These are phyloP conservation scores for Pilatotrama ljubarskyi DNA, from an alignment of 768 basidiomycete genomes.

Conservation along the genomic window DNA sequence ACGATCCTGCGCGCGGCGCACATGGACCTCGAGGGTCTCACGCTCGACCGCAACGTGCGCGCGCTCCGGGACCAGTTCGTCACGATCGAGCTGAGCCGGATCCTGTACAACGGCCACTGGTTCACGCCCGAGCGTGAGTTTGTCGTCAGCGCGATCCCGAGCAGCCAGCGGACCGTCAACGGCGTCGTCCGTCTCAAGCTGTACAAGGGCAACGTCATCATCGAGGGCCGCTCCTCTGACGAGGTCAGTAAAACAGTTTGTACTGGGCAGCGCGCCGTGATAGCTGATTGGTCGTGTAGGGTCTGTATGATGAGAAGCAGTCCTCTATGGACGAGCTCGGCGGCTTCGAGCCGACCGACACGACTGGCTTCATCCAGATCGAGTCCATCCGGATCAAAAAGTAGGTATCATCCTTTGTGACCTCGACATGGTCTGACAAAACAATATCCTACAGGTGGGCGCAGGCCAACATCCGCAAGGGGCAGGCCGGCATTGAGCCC, in stretches of 20 bases:
- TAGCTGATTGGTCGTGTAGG: slow-evolving; percentile 41
- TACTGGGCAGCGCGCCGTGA: neutral
- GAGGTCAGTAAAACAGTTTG: slow-evolving; percentile 58
- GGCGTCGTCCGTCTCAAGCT: slow-evolving; percentile 88
- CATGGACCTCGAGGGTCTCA: slow-evolving; percentile 95
- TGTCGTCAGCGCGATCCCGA: slow-evolving; percentile 84
- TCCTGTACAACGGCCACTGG: slow-evolving; percentile 98
- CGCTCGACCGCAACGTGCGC: slow-evolving; percentile 96
- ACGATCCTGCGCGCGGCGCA: slow-evolving; percentile 95
- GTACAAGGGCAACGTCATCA: slow-evolving; percentile 94
- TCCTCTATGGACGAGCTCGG: slow-evolving; percentile 99
- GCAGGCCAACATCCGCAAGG: slow-evolving; percentile 81
- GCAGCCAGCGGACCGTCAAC: slow-evolving; percentile 95
- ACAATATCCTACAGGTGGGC: slow-evolving; percentile 62
- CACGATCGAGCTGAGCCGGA: slow-evolving; percentile 84
- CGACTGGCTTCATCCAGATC: slow-evolving; percentile 95
- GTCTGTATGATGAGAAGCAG: slow-evolving; percentile 92
- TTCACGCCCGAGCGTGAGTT: slow-evolving; percentile 99
- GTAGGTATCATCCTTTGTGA: slow-evolving; percentile 44
- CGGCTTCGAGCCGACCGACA: slow-evolving; percentile 95
- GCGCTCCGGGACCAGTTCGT: slow-evolving; percentile 93
- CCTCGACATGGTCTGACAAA: neutral
- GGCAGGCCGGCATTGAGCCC: slow-evolving; percentile 39
- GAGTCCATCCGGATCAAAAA: slow-evolving; percentile 98
- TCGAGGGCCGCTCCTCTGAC: slow-evolving; percentile 88